phyloP scores from a whole-genome alignment of 139 green algal genomes.

The Tetradesmus lagerheimii region DNA sequence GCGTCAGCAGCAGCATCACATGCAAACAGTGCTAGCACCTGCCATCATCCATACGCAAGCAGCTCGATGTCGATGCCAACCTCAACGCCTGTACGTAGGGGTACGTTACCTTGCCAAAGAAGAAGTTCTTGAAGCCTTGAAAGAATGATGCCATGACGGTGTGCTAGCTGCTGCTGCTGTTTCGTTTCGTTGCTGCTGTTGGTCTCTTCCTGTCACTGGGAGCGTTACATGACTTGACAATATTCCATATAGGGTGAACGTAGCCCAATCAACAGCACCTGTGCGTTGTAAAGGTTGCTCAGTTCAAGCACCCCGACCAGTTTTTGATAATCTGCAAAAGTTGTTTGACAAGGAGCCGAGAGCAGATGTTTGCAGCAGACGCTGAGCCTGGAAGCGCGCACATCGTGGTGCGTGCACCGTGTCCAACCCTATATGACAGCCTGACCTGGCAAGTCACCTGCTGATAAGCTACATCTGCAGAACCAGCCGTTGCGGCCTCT shows the following conservation, averaged over 20 bases:
- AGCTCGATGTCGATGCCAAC: neutral
- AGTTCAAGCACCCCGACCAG: neutral
- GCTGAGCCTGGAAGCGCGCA: neutral
- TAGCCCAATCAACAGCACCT: neutral
- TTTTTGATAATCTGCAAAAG: too few relatives aligned
- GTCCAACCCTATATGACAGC: neutral
- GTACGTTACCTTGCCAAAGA: slow-evolving; percentile 4
- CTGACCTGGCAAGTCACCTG: neutral
- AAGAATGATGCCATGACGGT: slow-evolving; percentile 35
- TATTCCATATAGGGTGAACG: too few relatives aligned
- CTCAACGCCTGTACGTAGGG: neutral
- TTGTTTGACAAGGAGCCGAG: too few relatives aligned
- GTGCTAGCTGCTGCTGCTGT: neutral
- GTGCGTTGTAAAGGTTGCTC: neutral
- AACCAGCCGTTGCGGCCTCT: too few relatives aligned
- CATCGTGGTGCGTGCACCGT: neutral
- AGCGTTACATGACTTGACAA: too few relatives aligned
- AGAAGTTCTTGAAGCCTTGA: slow-evolving; percentile 16
- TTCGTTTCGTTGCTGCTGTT: neutral
- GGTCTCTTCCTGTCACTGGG: neutral
- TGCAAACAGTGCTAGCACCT: neutral
- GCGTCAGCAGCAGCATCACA: neutral
- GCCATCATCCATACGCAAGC: neutral
- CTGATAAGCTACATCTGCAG: too few relatives aligned
- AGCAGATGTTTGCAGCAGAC: neutral